phyloP scores from a whole-genome alignment of 192 early-diverging fungal genomes.

The Funneliformis geosporum region DNA sequence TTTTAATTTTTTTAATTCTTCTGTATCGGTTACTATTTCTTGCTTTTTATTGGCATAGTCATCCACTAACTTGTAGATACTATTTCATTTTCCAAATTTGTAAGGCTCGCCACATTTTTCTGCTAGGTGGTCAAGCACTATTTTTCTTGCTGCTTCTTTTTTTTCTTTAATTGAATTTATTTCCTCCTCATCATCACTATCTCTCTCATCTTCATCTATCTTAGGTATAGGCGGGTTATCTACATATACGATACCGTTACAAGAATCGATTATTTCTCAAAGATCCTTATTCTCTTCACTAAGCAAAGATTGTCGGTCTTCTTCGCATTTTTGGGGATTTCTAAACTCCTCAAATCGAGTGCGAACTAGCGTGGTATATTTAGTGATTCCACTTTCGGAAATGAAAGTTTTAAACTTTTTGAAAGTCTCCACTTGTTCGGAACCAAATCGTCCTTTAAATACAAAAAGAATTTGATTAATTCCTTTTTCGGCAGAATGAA shows the following conservation, averaged over 20 bases:
- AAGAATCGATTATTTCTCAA: conserved; percentile 16
- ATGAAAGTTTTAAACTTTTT: conserved; percentile 11
- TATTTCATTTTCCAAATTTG: background rate
- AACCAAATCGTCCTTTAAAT: background rate
- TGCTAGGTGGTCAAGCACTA: too few relatives aligned
- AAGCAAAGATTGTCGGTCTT: conserved; percentile 3
- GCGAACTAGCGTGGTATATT: conserved; percentile 20
- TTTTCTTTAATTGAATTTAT: background rate
- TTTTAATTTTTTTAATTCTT: too few relatives aligned
- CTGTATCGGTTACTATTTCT: too few relatives aligned
- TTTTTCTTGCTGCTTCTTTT: background rate
- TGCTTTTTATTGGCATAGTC: too few relatives aligned
- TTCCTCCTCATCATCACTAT: background rate
- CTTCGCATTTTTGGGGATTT: conserved; percentile 9
- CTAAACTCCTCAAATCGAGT: conserved; percentile 3
- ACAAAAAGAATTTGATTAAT: conserved; percentile 27
- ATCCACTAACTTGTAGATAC: too few relatives aligned
- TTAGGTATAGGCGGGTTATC: conserved; percentile 14
- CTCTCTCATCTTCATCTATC: background rate
- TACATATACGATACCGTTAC: conserved; percentile 9
- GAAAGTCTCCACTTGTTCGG: background rate
- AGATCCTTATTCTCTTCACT: background rate
- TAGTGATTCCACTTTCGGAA: conserved; percentile 11
- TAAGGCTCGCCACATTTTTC: background rate
- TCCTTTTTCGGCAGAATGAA: conserved; percentile 12